phyloP scores from a whole-genome alignment of 2,329 filamentous ascomycete genomes.

The Penicillium polonicum region DNA sequence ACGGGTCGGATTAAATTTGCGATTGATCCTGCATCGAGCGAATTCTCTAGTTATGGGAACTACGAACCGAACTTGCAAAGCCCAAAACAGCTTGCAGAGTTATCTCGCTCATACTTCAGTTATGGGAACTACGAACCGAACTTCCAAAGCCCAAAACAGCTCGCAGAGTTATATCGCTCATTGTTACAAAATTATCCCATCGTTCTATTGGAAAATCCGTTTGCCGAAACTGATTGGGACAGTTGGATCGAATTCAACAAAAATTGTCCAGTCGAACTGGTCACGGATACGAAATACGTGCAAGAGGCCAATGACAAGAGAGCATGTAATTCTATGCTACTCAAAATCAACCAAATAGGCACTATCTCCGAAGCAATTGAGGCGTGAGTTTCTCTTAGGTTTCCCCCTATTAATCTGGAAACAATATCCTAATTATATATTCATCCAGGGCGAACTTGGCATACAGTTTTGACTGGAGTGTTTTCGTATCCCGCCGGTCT shows the following conservation, averaged over 20 bases:
- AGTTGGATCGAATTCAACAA: conserved; percentile 39
- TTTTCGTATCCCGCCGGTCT: conserved; percentile 47
- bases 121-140: conserved; percentile 31
- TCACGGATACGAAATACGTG: conserved; percentile 40
- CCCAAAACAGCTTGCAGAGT: no score
- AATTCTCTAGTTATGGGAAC: conserved; percentile 36
- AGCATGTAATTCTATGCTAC: conserved; percentile 43
- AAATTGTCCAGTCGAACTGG: conserved; percentile 36
- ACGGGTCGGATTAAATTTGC: conserved; percentile 39
- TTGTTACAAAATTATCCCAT: conserved; percentile 41
- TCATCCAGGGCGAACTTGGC: conserved; percentile 32
- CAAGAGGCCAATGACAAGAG: conserved; percentile 36
- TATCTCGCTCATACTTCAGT: conserved; percentile 17
- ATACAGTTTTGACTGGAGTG: conserved; percentile 38
- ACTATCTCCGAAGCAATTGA: conserved; percentile 43
- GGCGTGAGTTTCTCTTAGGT: conserved; percentile 30
- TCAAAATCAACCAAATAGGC: conserved; percentile 48
- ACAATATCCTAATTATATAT: background rate
- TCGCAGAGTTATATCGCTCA: conserved; percentile 33
- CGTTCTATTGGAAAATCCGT: conserved; percentile 44
- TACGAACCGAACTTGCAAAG: conserved; percentile 25
- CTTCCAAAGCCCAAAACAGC: conserved; percentile 23
- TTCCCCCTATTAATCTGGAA: background rate
- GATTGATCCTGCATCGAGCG: conserved; percentile 44
- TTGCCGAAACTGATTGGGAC: conserved; percentile 44